Evolutionary conservation across 257 asterid species (phyloP), one percentile per base, ranked within the genome.

Genomic region (Nicotiana otophora): DNA sequence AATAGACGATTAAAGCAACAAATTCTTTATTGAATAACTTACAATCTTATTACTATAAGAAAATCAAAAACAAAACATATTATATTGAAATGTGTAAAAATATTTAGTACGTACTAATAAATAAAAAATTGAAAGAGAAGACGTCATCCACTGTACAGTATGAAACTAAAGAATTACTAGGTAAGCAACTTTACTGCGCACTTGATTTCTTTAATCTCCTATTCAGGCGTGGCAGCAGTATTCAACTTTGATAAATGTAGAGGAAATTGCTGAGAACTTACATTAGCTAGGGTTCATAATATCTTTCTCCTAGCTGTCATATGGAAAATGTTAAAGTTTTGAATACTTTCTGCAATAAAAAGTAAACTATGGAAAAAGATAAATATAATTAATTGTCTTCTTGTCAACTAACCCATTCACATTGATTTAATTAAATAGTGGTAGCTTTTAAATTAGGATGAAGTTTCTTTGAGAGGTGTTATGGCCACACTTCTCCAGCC

Each of bases 401-500:
- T 48, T 51, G 15, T 51, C 46, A 75, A 51, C 63, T 26, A 75
- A 75, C 42, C 80, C 63, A 75, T 75, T 70, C 82, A 64, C n/a
- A 42, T 42, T 17, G 46, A 60, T 8, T 74, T 28, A 72, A 67
- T 70, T 70, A 57, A 42, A 30, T 28, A 68, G 15, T 34, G 26
- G 11, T 69, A 39, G 33, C 33, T 69, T 39, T 69, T 39, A 69
- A 4, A 16, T 26, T 48, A 7, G 39, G 26, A 64, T 82, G 82
- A 82, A 82, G 81, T 80, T 82, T 82, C 68, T 30, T 14, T 31
- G 82, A 64, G 53, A 72, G 36, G 5, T 39, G 62, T 66, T 33
- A 55, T 26, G 39, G 17, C 7, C 51, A 72, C 74, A 33, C 30
- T 36, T 28, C 66, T 61, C 76, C 85, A 75, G 85, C 85, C 85